Conservation (phyloP, 2,329 filamentous ascomycete genomes). For the Aspergillus thermomutatus region DNA sequence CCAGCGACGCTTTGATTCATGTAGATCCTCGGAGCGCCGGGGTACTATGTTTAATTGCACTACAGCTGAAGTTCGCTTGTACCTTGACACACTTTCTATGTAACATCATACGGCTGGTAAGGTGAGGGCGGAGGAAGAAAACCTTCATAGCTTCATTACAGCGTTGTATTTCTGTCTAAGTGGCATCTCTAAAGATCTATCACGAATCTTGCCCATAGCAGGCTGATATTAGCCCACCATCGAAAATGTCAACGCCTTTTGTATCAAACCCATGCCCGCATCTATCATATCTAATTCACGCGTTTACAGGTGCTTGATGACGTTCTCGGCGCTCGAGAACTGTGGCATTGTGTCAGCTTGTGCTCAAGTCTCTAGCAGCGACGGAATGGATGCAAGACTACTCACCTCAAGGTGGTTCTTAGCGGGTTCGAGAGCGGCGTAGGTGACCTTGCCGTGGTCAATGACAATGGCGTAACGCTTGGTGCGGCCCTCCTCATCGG, state of each 20-base stretch:
- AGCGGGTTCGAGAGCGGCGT: constrained; percentile 69
- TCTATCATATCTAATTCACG: constrained; percentile 10
- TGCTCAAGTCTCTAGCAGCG: constrained; percentile 13
- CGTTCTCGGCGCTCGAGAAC: constrained; percentile 39
- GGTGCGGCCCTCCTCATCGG: constrained; percentile 66
- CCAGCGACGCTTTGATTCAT: constrained; percentile 7
- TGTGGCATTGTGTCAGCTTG: constrained; percentile 13
- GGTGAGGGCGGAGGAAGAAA: not conserved
- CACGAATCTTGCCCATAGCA: constrained; percentile 7
- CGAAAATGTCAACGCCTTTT: constrained; percentile 11
- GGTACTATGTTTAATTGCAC: constrained; percentile 3
- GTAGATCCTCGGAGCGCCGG: constrained; percentile 15
- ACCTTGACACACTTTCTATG: not conserved
- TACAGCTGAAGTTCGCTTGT: not conserved
- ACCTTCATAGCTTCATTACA: constrained; percentile 24
- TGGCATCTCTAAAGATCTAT: constrained; percentile 19
- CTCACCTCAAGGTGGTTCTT: constrained; percentile 41
- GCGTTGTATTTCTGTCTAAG: constrained; percentile 20
- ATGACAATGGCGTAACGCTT: constrained; percentile 76
- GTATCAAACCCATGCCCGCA: constrained; percentile 9
- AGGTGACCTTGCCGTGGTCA: constrained; percentile 78
- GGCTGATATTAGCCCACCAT: constrained; percentile 16
- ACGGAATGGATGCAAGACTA: not conserved
- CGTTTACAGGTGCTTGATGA: constrained; percentile 38
- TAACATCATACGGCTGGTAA: not conserved